Evolutionary conservation across 352 stramenopile genomes (phyloP).

Genomic region (Globisporangium mamillatum): DNA sequence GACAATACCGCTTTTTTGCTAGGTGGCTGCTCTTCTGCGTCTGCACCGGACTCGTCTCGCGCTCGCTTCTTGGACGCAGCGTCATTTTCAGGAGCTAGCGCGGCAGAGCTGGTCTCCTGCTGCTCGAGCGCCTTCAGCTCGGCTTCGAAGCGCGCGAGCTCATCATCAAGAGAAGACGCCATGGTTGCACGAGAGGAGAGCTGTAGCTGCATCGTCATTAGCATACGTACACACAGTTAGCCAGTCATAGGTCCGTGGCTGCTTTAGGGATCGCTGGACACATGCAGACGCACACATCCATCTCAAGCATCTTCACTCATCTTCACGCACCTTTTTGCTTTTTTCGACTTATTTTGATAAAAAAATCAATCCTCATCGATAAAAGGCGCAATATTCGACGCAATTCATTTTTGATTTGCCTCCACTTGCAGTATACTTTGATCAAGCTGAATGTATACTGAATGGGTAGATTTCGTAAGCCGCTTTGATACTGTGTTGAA

Average conservation of each 20-base stretch:
- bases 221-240: background rate
- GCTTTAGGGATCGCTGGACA: background rate
- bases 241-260: background rate
- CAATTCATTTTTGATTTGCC: background rate
- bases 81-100: background rate
- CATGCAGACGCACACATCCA: background rate
- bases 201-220: background rate
- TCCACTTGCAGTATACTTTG: no score
- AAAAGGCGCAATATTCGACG: background rate
- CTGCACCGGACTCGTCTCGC: constrained; percentile 16
- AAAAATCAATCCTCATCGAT: background rate
- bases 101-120: background rate
- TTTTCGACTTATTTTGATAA: background rate
- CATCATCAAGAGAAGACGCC: constrained; percentile 51
- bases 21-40: constrained; percentile 17
- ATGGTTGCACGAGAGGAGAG: background rate
- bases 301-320: background rate
- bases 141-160: constrained; percentile 81
- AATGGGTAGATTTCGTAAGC: no score
- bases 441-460: no score
- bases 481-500: no score
- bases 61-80: constrained; percentile 31
- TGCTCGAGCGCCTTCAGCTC: constrained; percentile 78
- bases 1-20: constrained; percentile 31
- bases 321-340: constrained; percentile 5